These are phyloP conservation scores for Pterulicium gracile DNA, from an alignment of 1,284 basidiomycete genomes.

Conservation along the genomic window DNA sequence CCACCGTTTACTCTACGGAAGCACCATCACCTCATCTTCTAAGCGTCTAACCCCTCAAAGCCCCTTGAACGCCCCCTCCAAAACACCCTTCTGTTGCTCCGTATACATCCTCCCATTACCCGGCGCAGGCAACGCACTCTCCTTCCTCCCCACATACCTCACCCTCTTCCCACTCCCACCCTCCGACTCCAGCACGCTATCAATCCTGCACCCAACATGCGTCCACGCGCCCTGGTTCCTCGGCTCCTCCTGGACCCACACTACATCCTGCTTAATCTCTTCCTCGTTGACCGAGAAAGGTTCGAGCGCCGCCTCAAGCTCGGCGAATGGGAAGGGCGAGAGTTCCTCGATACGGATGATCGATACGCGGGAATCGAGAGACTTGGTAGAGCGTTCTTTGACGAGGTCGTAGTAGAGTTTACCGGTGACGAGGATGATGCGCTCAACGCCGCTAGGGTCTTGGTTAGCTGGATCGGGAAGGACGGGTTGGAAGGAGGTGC, in stretches of 20 bases:
- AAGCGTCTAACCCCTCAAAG: too few relatives aligned
- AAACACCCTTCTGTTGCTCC: slow-evolving; percentile 49
- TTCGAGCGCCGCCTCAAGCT: slow-evolving; percentile 35
- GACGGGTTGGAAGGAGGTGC: slow-evolving; percentile 63
- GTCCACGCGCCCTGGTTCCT: slow-evolving; percentile 75
- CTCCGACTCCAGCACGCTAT: slow-evolving; percentile 38
- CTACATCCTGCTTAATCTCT: slow-evolving; percentile 27
- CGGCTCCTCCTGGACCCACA: slow-evolving; percentile 83
- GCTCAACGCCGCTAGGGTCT: slow-evolving; percentile 31
- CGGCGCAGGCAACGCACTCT: slow-evolving; percentile 69
- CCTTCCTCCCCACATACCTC: slow-evolving; percentile 54
- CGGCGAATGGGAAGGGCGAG: slow-evolving; percentile 71
- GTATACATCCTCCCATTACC: slow-evolving; percentile 65
- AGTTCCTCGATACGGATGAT: slow-evolving; percentile 78
- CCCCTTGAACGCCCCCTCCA: slow-evolving; percentile 47
- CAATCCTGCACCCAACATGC: slow-evolving; percentile 52
- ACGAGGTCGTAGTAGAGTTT: slow-evolving; percentile 83
- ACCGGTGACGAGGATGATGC: slow-evolving; percentile 58
- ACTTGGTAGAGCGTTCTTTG: slow-evolving; percentile 49
- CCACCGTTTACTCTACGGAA: too few relatives aligned
- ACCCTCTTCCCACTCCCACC: slow-evolving; percentile 17
- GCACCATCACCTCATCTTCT: too few relatives aligned
- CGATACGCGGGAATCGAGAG: slow-evolving; percentile 40
- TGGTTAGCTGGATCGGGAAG: slow-evolving; percentile 39
- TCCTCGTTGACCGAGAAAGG: slow-evolving; percentile 28